Conservation (phyloP, 1,284 basidiomycete species). For the Ustilago trichophora region DNA sequence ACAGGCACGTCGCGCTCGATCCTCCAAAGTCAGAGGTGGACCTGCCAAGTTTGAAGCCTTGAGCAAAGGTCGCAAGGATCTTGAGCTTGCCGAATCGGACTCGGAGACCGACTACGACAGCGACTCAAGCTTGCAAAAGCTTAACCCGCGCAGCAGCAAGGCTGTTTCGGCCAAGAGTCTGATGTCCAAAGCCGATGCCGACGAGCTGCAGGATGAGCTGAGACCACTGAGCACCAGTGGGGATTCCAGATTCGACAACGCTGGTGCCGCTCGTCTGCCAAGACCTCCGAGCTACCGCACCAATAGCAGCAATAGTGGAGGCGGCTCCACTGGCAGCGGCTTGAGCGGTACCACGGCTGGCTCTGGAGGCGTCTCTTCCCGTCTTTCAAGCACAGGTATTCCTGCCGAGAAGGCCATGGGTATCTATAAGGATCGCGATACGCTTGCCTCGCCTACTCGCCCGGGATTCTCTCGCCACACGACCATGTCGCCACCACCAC, state of each 20-base stretch:
- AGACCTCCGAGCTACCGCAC: slow-evolving; percentile 46
- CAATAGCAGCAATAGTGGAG: slow-evolving; percentile 27
- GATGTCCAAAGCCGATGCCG: slow-evolving; percentile 10
- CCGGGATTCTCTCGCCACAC: slow-evolving; percentile 12
- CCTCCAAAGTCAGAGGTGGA: slow-evolving; percentile 17
- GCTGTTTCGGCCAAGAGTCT: slow-evolving; percentile 13
- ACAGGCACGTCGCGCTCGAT: slow-evolving; percentile 15
- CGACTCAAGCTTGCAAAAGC: slow-evolving; percentile 24
- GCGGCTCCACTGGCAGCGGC: slow-evolving; percentile 9
- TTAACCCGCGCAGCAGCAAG: slow-evolving; percentile 8
- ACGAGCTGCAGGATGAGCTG: slow-evolving; percentile 23
- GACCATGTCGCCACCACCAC: slow-evolving; percentile 28
- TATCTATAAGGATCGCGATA: slow-evolving; percentile 16
- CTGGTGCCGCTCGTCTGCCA: slow-evolving; percentile 7
- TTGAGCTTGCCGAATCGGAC: slow-evolving; percentile 27
- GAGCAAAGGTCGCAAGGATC: slow-evolving; percentile 16
- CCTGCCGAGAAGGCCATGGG: slow-evolving; percentile 21
- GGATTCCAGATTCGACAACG: slow-evolving; percentile 11
- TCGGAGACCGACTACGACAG: slow-evolving; percentile 51
- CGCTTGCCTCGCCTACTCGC: slow-evolving; percentile 16
- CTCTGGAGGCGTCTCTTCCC: neutral
- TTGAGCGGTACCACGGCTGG: slow-evolving; percentile 18
- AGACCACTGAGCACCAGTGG: slow-evolving; percentile 18
- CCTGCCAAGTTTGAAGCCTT: slow-evolving; percentile 53
- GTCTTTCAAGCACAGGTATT: neutral